Evolutionary conservation across 441 rosid species (phyloP).

Genomic region (Sinapis alba): DNA sequence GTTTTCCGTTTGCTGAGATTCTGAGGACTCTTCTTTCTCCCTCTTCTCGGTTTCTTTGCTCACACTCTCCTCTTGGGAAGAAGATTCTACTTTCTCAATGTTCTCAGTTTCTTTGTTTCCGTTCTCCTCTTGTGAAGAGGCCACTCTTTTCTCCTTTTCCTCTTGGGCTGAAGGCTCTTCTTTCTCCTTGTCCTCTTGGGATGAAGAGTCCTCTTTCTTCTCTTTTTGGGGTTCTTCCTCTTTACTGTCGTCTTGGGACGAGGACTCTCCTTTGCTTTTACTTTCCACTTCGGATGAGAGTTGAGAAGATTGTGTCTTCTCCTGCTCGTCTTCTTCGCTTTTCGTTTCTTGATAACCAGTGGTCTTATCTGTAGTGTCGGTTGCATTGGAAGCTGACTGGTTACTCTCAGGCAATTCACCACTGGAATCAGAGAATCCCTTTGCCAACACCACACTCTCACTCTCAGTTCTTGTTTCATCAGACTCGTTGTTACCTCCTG

Average conservation of each 20-base stretch:
- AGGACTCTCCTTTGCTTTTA: neutral
- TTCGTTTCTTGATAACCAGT: conserved; percentile 34
- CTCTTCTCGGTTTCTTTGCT: conserved; percentile 23
- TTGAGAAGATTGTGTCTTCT: conserved; percentile 12
- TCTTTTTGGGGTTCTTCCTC: neutral
- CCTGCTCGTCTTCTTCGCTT: conserved; percentile 31
- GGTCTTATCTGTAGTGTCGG: conserved; percentile 44
- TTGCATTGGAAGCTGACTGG: conserved; percentile 44
- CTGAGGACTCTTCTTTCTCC: conserved; percentile 41
- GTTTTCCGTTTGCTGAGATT: conserved; percentile 38
- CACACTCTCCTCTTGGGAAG: conserved; percentile 15
- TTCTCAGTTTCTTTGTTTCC: conserved; percentile 1
- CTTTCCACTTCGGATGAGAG: conserved; percentile 24
- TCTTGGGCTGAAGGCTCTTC: neutral
- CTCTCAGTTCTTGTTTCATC: conserved; percentile 26
- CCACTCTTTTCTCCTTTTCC: neutral
- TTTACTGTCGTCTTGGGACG: neutral
- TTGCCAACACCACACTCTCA: conserved; percentile 31
- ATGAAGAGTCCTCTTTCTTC: conserved; percentile 1
- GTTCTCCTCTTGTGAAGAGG: neutral
- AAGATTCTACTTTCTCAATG: conserved; percentile 1
- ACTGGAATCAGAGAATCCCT: conserved; percentile 41
- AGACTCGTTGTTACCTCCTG: conserved; percentile 6
- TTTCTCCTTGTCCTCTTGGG: neutral
- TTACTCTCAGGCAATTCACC: conserved; percentile 52